phyloP scores from a whole-genome alignment of 2,329 filamentous ascomycete genomes.

The Fonsecaea multimorphosa region DNA sequence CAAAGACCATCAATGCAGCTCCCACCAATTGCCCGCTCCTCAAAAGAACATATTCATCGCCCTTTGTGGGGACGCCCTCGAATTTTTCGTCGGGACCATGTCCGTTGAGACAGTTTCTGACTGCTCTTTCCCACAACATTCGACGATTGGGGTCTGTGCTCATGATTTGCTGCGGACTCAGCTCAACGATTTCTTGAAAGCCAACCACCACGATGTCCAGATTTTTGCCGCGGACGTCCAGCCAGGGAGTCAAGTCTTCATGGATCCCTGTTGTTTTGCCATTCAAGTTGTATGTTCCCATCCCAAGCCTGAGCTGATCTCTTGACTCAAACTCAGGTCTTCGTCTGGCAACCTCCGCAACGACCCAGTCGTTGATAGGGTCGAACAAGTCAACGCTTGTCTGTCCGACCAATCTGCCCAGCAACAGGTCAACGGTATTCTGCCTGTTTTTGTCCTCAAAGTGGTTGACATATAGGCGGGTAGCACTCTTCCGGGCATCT shows the following conservation, averaged over 20 bases:
- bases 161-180: slow-evolving; percentile 98
- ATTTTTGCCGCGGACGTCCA: slow-evolving; percentile 69
- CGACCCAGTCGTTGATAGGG: slow-evolving; percentile 90
- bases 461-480: slow-evolving; percentile 95
- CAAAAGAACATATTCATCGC: slow-evolving; percentile 84
- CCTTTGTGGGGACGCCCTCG: slow-evolving; percentile 52
- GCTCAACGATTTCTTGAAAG: slow-evolving; percentile 97
- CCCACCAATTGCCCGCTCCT: slow-evolving; percentile 94
- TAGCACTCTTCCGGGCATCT: slow-evolving; percentile 94
- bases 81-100: slow-evolving; percentile 63
- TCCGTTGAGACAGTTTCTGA: slow-evolving; percentile 75
- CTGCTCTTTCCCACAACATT: slow-evolving; percentile 82
- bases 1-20: slow-evolving; percentile 89
- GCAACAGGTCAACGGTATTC: slow-evolving; percentile 90
- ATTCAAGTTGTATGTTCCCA: slow-evolving; percentile 94
- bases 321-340: slow-evolving; percentile 74
- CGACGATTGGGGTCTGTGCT: slow-evolving; percentile 90
- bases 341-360: slow-evolving; percentile 71
- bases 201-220: slow-evolving; percentile 89
- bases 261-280: slow-evolving; percentile 79
- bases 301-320: slow-evolving; percentile 77
- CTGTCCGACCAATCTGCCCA: slow-evolving; percentile 85
- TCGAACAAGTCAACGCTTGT: slow-evolving; percentile 85
- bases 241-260: slow-evolving; percentile 82
- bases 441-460: slow-evolving; percentile 93